A percentile compares a stretch with the other conserved stretches of the same genome.
Evolutionary conservation across 192 early-diverging fungal species (phyloP).

Genomic region (Powellomyces hirtus): DNA sequence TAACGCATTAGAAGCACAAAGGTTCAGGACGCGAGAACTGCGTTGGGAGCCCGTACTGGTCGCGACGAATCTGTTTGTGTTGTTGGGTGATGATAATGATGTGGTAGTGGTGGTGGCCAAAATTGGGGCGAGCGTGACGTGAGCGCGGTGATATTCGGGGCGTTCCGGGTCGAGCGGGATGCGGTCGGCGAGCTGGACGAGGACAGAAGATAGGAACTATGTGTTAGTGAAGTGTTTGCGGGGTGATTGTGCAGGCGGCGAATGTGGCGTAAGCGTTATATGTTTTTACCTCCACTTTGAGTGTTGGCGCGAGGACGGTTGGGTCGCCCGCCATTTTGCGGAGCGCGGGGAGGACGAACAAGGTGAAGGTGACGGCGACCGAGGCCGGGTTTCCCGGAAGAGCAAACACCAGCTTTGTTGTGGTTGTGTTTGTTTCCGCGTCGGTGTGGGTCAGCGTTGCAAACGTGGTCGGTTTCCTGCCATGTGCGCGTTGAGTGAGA

Average conservation of each 20-base stretch:
- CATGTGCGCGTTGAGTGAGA: too few species aligned
- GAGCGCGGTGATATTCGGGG: slow-evolving; percentile 63
- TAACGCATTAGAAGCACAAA: slow-evolving; percentile 64
- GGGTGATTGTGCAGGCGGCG: not conserved
- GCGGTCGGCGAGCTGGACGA: slow-evolving; percentile 41
- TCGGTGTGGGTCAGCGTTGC: slow-evolving; percentile 58
- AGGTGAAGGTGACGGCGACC: slow-evolving; percentile 78
- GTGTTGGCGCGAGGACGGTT: slow-evolving; percentile 42
- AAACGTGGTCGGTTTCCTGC: slow-evolving; percentile 96
- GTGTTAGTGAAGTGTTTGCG: not conserved
- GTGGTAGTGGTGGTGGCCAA: not conserved
- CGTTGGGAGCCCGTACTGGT: not conserved
- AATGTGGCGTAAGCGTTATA: not conserved
- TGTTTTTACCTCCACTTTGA: slow-evolving; percentile 60
- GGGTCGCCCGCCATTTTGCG: slow-evolving; percentile 72
- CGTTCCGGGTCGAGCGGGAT: slow-evolving; percentile 59
- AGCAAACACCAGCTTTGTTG: slow-evolving; percentile 70
- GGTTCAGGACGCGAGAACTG: slow-evolving; percentile 41
- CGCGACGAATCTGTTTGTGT: not conserved
- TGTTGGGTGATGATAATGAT: not conserved
- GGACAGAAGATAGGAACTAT: not conserved
- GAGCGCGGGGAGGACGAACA: slow-evolving; percentile 86
- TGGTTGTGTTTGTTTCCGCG: not conserved
- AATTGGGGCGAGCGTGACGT: slow-evolving; percentile 12
- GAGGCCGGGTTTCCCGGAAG: slow-evolving; percentile 96